phyloP scores from a whole-genome alignment of 2,329 filamentous ascomycete species.

The Fusarium euwallaceae region DNA sequence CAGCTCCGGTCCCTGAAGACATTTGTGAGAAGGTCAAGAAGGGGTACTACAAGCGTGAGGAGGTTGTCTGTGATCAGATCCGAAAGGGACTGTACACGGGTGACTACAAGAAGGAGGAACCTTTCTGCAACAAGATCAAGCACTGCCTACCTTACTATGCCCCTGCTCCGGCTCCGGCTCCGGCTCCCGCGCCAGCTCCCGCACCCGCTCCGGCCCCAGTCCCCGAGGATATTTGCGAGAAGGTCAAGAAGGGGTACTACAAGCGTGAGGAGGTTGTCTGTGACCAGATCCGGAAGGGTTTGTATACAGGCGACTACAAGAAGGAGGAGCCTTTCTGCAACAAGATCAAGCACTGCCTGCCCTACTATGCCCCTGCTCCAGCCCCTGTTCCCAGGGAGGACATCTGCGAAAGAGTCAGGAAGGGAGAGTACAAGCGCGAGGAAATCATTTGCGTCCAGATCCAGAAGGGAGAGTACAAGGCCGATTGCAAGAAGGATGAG shows the following conservation, averaged over 20 bases:
- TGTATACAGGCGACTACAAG: not conserved
- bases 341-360: not conserved
- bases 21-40: not conserved
- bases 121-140: not conserved
- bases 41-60: not conserved
- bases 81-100: not conserved
- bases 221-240: slow-evolving; percentile 3
- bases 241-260: not conserved
- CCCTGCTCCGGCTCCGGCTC: not conserved
- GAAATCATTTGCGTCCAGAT: not conserved
- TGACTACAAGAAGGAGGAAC: not conserved
- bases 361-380: not conserved
- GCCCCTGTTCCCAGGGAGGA: not conserved
- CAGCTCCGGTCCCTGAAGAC: slow-evolving; percentile 6
- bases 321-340: not conserved
- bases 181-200: slow-evolving; percentile 14
- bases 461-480: not conserved
- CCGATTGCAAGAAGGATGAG: not conserved
- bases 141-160: not conserved
- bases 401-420: not conserved
- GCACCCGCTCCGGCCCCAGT: slow-evolving; percentile 1
- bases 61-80: not conserved
- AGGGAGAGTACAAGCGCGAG: not conserved
- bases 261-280: not conserved
- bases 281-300: not conserved